phyloP scores from a whole-genome alignment of 2,329 filamentous ascomycete species.

The Paecilomyces formosus region DNA sequence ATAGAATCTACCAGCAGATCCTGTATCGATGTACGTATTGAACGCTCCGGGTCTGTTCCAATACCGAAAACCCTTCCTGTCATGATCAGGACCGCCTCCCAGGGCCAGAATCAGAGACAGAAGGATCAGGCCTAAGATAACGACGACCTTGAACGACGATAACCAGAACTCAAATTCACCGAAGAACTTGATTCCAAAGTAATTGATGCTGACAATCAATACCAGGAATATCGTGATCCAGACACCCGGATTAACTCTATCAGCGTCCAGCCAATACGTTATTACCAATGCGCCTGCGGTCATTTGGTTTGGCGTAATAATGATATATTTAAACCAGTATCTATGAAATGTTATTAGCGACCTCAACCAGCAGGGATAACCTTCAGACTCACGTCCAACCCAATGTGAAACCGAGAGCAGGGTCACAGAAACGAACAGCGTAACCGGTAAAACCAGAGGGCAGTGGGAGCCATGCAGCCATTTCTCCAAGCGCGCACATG shows the following conservation, averaged over 20 bases:
- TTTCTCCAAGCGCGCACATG: slow-evolving; percentile 75
- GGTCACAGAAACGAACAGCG: slow-evolving; percentile 70
- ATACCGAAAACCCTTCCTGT: slow-evolving; percentile 55
- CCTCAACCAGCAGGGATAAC: not conserved
- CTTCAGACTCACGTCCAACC: slow-evolving; percentile 55
- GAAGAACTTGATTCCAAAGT: slow-evolving; percentile 50
- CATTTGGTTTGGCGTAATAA: slow-evolving; percentile 52
- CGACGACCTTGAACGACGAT: slow-evolving; percentile 53
- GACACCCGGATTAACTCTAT: slow-evolving; percentile 45
- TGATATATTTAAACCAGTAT: slow-evolving; percentile 58
- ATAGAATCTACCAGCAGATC: slow-evolving; percentile 44
- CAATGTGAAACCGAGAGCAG: slow-evolving; percentile 70
- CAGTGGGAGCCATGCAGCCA: slow-evolving; percentile 75
- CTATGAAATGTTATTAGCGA: slow-evolving; percentile 9
- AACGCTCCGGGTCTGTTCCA: slow-evolving; percentile 56
- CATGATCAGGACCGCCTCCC: slow-evolving; percentile 32
- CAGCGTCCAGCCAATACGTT: slow-evolving; percentile 53
- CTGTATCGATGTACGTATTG: slow-evolving; percentile 33
- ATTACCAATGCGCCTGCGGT: slow-evolving; percentile 53
- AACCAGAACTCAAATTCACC: slow-evolving; percentile 59
- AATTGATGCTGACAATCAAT: slow-evolving; percentile 50
- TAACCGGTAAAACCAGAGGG: slow-evolving; percentile 76
- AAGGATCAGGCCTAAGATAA: slow-evolving; percentile 38
- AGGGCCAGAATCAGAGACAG: slow-evolving; percentile 8
- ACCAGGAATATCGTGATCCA: slow-evolving; percentile 54